A percentile compares a stretch with the other conserved stretches of the same genome.
These are phyloP conservation scores for Coffea canephora DNA, from an alignment of 257 asterid species.

Conservation along the genomic window DNA sequence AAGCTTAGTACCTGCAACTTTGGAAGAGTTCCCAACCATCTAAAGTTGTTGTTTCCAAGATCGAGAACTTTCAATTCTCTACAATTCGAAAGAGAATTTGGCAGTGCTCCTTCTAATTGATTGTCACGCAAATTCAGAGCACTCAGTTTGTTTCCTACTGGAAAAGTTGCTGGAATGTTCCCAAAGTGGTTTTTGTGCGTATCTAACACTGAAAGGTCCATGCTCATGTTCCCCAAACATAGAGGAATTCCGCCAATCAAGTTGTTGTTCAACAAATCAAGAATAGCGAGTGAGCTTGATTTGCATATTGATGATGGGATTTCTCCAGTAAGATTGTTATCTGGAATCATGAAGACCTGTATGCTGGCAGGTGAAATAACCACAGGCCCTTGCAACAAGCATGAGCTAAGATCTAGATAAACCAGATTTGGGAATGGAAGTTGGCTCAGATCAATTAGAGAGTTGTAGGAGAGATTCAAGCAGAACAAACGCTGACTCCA, in stretches of 20 bases:
- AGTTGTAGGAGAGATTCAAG: slow-evolving; percentile 23
- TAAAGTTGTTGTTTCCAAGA: slow-evolving; percentile 22
- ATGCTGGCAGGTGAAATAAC: slow-evolving; percentile 4
- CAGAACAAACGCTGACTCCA: not conserved
- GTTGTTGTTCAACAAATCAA: slow-evolving; percentile 16
- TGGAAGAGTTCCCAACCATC: slow-evolving; percentile 27
- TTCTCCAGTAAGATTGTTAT: slow-evolving; percentile 18
- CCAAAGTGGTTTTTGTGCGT: slow-evolving; percentile 19
- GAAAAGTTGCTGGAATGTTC: slow-evolving; percentile 20
- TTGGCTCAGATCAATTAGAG: not conserved
- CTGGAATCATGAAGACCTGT: slow-evolving; percentile 11
- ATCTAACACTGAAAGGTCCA: slow-evolving; percentile 10
- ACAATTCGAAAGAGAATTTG: slow-evolving; percentile 27
- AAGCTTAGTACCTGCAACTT: slow-evolving; percentile 27
- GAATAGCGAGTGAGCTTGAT: slow-evolving; percentile 3
- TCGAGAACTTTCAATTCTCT: slow-evolving; percentile 28
- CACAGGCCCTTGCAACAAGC: slow-evolving; percentile 11
- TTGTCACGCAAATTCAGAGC: slow-evolving; percentile 25
- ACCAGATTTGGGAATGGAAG: not conserved
- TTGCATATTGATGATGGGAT: slow-evolving; percentile 13
- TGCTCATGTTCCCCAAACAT: slow-evolving; percentile 14
- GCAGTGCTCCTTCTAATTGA: slow-evolving; percentile 27
- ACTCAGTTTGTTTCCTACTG: slow-evolving; percentile 17
- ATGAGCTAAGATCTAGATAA: slow-evolving; percentile 13
- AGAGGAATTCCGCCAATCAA: slow-evolving; percentile 18